Base-by-base conservation (phyloP, 2,329 filamentous ascomycete genomes). In the Truncatella angustata region DNA sequence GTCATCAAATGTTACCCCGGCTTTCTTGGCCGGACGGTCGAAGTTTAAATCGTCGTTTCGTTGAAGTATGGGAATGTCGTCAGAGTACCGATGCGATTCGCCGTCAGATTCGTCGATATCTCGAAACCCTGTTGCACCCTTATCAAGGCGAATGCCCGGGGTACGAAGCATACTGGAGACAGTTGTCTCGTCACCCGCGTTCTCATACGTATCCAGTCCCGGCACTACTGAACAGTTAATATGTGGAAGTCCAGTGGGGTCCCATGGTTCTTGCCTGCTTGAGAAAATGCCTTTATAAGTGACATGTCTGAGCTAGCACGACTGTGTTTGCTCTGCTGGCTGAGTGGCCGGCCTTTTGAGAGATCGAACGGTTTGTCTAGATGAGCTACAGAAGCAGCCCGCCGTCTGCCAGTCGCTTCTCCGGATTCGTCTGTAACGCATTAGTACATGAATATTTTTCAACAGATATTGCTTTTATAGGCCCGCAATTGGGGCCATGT, bases 231-330 rank as follows among this genome's bases (percentile, higher is more conserved):
- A 64, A 50, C 71, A 78, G 58, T 79, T 77, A 60, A 74, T 68
- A 53, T 77, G 73, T 49, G 77, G 75, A 61, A 75, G 75, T 62
- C 78, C 71, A 39, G n/a, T 35, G 39, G 24, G n/a, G 69, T 69
- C 55, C 75, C 72, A 52, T 72, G 70, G 51, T 72, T 68, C 20
- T 71, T 70, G 52, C 70, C 72, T 56, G 78, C 71, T 56, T 77
- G 73, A 53, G 74, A 70, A 58, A 79, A 78, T 52, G 77, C 80
- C 56, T 78, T 80, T 52, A 82, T 70, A 42, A 82, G 68, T 46
- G 85, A 86, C 59, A 85, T 78, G 66, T 90, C 87, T 50, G 87
- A 90, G 70, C 85, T 89, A 51, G 86, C 83, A 59, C 86, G 82
- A 64, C 80, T 86, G 68, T 88, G 84, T 63, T 80, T 88, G 71